Evolutionary conservation across 352 stramenopile species (phyloP).

Genomic region (Phytophthora pseudosyringae): DNA sequence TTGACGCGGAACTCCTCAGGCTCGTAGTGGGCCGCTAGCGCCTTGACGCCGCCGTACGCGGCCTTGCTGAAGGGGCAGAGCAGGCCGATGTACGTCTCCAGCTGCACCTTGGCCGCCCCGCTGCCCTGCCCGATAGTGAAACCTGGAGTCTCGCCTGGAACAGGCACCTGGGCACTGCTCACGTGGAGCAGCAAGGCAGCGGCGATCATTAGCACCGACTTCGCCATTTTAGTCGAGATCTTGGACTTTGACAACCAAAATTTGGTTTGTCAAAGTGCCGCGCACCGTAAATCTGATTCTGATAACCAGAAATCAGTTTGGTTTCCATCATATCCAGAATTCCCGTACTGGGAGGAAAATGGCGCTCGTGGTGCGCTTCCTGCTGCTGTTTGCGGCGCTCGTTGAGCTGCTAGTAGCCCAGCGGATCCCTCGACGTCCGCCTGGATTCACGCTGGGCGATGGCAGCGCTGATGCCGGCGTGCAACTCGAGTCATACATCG

Average conservation of each 20-base stretch:
- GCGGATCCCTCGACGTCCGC: slow-evolving; percentile 62
- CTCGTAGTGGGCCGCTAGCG: slow-evolving; percentile 63
- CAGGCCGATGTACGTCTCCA: slow-evolving; percentile 84
- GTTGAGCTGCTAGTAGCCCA: slow-evolving; percentile 17
- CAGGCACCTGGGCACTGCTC: slow-evolving; percentile 52
- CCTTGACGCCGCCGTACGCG: slow-evolving; percentile 70
- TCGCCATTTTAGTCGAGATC: slow-evolving; percentile 25
- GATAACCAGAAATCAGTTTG: background rate
- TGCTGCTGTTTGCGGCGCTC: slow-evolving; percentile 26
- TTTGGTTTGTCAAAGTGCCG: slow-evolving; percentile 1
- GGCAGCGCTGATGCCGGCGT: slow-evolving; percentile 63
- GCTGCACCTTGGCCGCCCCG: slow-evolving; percentile 58
- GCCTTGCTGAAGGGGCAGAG: slow-evolving; percentile 75
- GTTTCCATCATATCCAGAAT: slow-evolving; percentile 1
- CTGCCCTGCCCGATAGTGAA: slow-evolving; percentile 67
- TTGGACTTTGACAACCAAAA: slow-evolving; percentile 18
- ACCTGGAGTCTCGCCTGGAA: slow-evolving; percentile 61
- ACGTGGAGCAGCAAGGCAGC: slow-evolving; percentile 20
- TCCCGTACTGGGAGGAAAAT: background rate
- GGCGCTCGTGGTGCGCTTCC: slow-evolving; percentile 20
- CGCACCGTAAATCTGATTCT: slow-evolving; percentile 9
- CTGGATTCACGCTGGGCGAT: slow-evolving; percentile 66
- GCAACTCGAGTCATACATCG: slow-evolving; percentile 87
- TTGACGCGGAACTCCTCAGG: slow-evolving; percentile 59
- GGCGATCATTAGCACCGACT: slow-evolving; percentile 18